Evolutionary conservation across 495 filamentous ascomycete species (phyloP).

Genomic region (Tuber brumale): DNA sequence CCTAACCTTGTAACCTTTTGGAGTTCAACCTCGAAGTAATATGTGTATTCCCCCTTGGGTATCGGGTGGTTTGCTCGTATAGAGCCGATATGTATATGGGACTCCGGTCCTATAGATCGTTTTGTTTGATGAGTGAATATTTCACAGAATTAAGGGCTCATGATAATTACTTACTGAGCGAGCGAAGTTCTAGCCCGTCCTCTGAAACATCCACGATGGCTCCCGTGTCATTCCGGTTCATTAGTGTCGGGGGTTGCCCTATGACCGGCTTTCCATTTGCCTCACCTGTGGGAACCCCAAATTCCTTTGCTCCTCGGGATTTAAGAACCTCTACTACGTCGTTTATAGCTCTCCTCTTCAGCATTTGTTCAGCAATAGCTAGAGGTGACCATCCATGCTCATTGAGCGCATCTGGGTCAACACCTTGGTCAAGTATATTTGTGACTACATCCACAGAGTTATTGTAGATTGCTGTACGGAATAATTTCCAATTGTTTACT

Average conservation of each 20-base stretch:
- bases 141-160: neutral
- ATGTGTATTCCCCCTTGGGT: slow-evolving; percentile 15
- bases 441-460: slow-evolving; percentile 10
- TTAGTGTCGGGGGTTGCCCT: slow-evolving; percentile 9
- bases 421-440: slow-evolving; percentile 12
- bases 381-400: slow-evolving; percentile 23
- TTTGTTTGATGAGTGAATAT: neutral
- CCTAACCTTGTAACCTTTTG: neutral
- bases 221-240: neutral
- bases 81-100: neutral
- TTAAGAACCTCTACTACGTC: slow-evolving; percentile 11
- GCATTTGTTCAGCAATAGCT: slow-evolving; percentile 14
- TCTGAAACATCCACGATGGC: slow-evolving; percentile 3
- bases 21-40: slow-evolving; percentile 21
- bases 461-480: slow-evolving; percentile 1
- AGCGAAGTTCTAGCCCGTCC: slow-evolving; percentile 8
- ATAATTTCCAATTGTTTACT: neutral
- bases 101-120: neutral
- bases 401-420: slow-evolving; percentile 11
- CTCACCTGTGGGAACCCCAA: neutral
- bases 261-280: neutral
- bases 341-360: neutral
- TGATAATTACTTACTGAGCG: neutral
- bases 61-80: slow-evolving; percentile 19
- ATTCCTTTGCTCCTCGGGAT: neutral